A percentile compares a stretch with the other conserved stretches of the same genome.
phyloP scores from a whole-genome alignment of 192 early-diverging fungal species.

The Coemansia sp. region DNA sequence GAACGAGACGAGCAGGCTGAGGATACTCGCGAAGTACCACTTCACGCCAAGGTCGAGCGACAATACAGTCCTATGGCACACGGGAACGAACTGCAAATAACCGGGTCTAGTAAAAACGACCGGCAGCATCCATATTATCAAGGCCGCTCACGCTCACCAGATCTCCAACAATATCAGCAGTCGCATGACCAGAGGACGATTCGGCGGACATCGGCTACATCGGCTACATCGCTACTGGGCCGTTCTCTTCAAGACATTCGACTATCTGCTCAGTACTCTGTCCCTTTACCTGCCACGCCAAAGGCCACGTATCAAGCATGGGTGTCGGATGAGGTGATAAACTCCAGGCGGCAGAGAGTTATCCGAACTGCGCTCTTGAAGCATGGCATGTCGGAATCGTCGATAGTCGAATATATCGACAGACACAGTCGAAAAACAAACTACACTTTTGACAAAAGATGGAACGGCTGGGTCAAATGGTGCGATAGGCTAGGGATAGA shows the following conservation, averaged over 20 bases:
- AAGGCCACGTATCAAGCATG: background rate
- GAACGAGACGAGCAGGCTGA: background rate
- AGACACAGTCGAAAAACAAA: background rate
- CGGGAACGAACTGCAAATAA: background rate
- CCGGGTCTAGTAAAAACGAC: background rate
- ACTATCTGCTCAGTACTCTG: background rate
- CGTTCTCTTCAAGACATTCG: background rate
- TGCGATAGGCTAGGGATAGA: too few species aligned
- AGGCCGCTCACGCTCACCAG: background rate
- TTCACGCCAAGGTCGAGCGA: background rate
- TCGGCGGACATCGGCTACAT: too few species aligned
- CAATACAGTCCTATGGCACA: background rate
- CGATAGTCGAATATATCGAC: background rate
- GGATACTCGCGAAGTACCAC: background rate
- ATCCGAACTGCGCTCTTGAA: background rate
- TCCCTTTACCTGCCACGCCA: too few species aligned
- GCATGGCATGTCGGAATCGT: background rate
- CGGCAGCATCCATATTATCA: background rate
- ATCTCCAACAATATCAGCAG: background rate
- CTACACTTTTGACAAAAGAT: background rate
- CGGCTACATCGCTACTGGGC: too few species aligned
- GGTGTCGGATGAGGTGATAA: background rate
- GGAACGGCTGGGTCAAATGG: background rate
- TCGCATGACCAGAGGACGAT: background rate
- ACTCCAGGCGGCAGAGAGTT: background rate